phyloP scores from a whole-genome alignment of 2,329 filamentous ascomycete genomes.

The Lachnellula cervina region DNA sequence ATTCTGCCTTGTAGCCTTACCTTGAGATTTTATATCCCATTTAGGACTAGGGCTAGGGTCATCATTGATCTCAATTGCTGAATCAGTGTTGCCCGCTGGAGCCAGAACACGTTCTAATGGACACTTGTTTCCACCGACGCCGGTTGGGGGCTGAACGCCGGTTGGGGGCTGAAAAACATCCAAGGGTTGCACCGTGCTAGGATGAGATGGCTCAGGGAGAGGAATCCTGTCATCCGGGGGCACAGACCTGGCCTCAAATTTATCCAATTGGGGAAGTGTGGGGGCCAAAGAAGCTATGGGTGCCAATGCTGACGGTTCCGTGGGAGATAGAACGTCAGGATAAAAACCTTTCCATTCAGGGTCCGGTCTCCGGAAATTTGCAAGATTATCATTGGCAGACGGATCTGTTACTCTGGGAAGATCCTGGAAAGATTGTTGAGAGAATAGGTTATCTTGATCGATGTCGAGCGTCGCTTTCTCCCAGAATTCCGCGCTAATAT shows the following conservation, averaged over 20 bases:
- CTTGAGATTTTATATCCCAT: constrained; percentile 9
- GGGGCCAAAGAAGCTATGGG: constrained; percentile 15
- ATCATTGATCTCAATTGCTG: constrained; percentile 6
- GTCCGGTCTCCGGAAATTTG: constrained; percentile 4
- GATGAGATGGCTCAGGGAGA: constrained; percentile 9
- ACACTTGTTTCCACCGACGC: constrained; percentile 9
- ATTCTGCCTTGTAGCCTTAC: constrained; percentile 22
- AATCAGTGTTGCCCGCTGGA: constrained; percentile 18
- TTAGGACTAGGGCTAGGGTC: constrained; percentile 6
- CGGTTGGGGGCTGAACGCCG: constrained; percentile 4
- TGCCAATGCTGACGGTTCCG: constrained; percentile 11
- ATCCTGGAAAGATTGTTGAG: constrained; percentile 3
- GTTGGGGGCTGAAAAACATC: constrained; percentile 16
- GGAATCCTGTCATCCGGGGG: constrained; percentile 8
- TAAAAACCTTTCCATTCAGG: constrained; percentile 14
- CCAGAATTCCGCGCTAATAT: constrained; percentile 19
- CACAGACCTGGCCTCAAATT: constrained; percentile 5
- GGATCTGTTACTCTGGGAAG: not conserved
- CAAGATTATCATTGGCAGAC: not conserved
- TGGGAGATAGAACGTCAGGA: constrained; percentile 15
- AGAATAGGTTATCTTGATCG: constrained; percentile 9
- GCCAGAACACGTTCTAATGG: constrained; percentile 18
- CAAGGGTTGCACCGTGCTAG: constrained; percentile 23
- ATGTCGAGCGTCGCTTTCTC: constrained; percentile 11
- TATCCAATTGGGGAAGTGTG: constrained; percentile 12